Evolutionary conservation across 495 filamentous ascomycete genomes (phyloP), one percentile per base, ranked within the genome.

Genomic region (Podospora comata): DNA sequence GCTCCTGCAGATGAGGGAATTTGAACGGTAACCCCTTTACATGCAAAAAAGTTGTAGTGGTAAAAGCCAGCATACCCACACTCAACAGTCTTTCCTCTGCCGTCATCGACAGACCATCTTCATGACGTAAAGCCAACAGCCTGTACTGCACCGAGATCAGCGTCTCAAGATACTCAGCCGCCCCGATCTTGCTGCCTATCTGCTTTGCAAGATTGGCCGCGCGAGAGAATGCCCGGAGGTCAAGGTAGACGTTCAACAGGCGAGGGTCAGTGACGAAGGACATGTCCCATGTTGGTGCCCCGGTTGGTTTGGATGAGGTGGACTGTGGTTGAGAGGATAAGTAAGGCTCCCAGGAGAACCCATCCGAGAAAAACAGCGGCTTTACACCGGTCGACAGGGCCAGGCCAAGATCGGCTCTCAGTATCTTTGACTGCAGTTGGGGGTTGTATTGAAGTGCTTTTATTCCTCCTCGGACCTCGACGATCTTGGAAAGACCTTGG

Each of bases 381-480:
- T 59, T 56, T 32, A 5, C 11, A 3, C 68, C 65, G 2, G 62
- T 54, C 44, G 26, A 65, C 23, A 68, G 15, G 30, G 69, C 64
- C 3, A 59, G 27, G 48, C 60, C 39, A n/a, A 72, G 30, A 15
- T 67, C 58, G 19, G 66, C 48, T 6, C 72, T 68, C 23, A 71
- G 67, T 16, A 67, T 53, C 26, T 74, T 74, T n/a, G 28, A 13
- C 61, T 72, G 73, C 28, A 74, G 65, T 7, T 66, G 28, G 7
- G n/a, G 48, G 62, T 70, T 72, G 55, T 64, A 18, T 11, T n/a
- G 34, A 0, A 76, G 57, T 2, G 32, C 32, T 11, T 26, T 3
- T 13, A 74, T 58, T 1, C 79, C 77, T 5, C 80, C 81, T 48
- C 80, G 76, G 1, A 82, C 58, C 34, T 71, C 34, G 48, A 81